phyloP scores from a whole-genome alignment of 495 filamentous ascomycete species.

The Amorphotheca resinae region DNA sequence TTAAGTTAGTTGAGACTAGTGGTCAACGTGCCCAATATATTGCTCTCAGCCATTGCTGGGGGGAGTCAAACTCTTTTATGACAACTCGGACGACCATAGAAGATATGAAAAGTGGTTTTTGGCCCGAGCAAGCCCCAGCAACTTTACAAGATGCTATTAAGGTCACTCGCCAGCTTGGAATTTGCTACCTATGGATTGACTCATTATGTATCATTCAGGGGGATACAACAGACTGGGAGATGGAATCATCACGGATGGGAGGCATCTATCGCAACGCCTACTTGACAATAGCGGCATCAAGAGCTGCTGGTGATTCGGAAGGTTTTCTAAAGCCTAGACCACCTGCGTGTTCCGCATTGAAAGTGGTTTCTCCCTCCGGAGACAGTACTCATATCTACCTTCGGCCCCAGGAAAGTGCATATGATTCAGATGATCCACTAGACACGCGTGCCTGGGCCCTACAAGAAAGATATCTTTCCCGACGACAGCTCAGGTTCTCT shows the following conservation, averaged over 20 bases:
- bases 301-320: background rate
- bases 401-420: background rate
- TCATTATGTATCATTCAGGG: constrained; percentile 9
- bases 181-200: constrained; percentile 2
- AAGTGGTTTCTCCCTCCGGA: background rate
- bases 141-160: constrained; percentile 7
- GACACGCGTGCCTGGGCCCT: background rate
- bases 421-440: background rate
- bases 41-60: constrained; percentile 24
- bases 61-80: background rate
- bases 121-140: background rate
- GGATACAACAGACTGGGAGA: constrained; percentile 7
- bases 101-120: background rate
- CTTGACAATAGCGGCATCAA: constrained; percentile 7
- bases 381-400: background rate
- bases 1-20: background rate
- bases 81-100: background rate
- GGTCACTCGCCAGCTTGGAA: constrained; percentile 1
- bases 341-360: too few species aligned
- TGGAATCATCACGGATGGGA: constrained; percentile 10
- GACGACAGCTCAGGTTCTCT: background rate
- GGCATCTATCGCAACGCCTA: constrained; percentile 9
- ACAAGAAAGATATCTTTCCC: constrained; percentile 2
- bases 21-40: constrained; percentile 6
- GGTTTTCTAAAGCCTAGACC: background rate